Percentiles rank a stretch among this genome's conserved stretches.
phyloP scores from a whole-genome alignment of 73 alveolate species.

The Paramecium sonneborni region DNA sequence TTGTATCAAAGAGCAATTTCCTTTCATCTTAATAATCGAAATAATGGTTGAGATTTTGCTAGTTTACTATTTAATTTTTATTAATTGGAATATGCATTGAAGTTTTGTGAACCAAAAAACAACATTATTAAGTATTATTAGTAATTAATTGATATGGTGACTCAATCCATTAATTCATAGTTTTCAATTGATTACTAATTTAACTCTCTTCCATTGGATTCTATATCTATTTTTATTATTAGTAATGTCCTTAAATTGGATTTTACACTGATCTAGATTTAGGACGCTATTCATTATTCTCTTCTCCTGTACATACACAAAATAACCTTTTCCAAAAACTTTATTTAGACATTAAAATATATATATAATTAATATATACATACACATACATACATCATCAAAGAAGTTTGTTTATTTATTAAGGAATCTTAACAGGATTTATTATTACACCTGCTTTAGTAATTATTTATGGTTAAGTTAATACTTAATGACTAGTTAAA shows the following conservation, averaged over 20 bases:
- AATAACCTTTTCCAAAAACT: neutral
- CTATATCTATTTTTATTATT: neutral
- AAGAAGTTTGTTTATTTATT: neutral
- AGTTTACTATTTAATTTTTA: neutral
- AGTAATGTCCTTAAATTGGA: neutral
- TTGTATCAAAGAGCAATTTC: neutral
- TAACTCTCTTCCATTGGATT: neutral
- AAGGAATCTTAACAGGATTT: slow-evolving; percentile 37
- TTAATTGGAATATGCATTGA: neutral
- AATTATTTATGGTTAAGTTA: neutral
- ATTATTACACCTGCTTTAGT: slow-evolving; percentile 38
- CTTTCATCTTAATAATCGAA: neutral
- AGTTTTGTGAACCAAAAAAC: neutral
- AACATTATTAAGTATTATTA: neutral
- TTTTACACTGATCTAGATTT: neutral
- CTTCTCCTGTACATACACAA: neutral
- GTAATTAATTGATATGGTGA: neutral
- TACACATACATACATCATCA: neutral
- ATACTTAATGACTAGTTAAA: slow-evolving; percentile 9
- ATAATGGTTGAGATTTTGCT: neutral
- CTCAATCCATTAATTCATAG: neutral
- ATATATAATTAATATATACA: neutral
- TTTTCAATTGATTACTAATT: neutral
- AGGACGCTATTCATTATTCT: neutral
- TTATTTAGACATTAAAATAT: neutral